phyloP scores from a whole-genome alignment of 371 early-diverging fungal genomes.

The Mortierella sp. region DNA sequence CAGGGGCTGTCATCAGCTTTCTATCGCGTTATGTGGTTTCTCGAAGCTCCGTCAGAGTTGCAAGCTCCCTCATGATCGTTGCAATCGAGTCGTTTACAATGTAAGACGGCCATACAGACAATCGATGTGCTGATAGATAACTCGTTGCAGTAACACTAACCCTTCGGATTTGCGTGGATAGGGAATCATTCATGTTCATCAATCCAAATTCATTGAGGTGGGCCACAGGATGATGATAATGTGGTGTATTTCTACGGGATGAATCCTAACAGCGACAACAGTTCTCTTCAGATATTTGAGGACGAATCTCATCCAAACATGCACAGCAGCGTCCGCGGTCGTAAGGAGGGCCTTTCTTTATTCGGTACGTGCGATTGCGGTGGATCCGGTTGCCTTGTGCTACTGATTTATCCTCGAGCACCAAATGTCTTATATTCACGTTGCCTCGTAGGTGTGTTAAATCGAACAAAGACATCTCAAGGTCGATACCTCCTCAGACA shows the following conservation, averaged over 20 bases:
- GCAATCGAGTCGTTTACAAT: conserved; percentile 42
- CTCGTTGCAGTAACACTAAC: background rate
- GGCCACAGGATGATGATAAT: background rate
- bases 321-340: conserved; percentile 58
- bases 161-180: conserved; percentile 13
- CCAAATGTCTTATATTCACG: background rate
- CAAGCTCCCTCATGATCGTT: conserved; percentile 23
- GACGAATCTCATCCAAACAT: conserved; percentile 75
- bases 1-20: conserved; percentile 69
- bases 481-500: conserved; percentile 66
- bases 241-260: background rate
- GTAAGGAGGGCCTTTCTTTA: conserved; percentile 75
- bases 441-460: conserved; percentile 62
- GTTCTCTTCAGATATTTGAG: conserved; percentile 77
- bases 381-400: too few species aligned
- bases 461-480: conserved; percentile 67
- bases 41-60: conserved; percentile 21
- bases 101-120: conserved; percentile 6
- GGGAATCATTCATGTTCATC: conserved; percentile 61
- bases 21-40: conserved; percentile 47
- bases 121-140: background rate
- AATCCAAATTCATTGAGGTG: conserved; percentile 67
- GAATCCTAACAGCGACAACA: conserved; percentile 19
- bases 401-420: background rate
- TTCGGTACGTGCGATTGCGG: conserved; percentile 60